Evolutionary conservation across 306 rosid species (phyloP).

Genomic region (Crotalaria pallida): DNA sequence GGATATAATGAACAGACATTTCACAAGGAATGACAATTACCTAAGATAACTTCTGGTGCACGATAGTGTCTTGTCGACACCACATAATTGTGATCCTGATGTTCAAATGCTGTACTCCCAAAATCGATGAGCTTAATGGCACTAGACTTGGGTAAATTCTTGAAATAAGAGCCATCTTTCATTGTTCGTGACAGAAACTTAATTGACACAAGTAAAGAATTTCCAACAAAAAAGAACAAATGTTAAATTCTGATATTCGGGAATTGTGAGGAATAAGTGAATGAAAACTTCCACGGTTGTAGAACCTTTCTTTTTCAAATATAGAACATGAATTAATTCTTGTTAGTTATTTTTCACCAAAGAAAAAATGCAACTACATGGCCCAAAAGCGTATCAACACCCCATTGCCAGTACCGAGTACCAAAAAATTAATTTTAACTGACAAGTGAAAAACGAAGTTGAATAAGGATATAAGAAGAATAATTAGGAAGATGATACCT

Average conservation of each 20-base stretch:
- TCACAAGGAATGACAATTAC: constrained; percentile 31
- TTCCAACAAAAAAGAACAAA: background rate
- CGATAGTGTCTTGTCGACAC: constrained; percentile 87
- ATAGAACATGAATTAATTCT: background rate
- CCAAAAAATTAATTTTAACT: background rate
- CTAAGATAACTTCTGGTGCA: constrained; percentile 80
- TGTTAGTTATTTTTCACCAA: background rate
- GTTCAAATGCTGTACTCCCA: constrained; percentile 78
- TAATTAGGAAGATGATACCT: constrained; percentile 34
- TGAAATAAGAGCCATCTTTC: constrained; percentile 68
- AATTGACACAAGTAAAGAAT: constrained; percentile 17
- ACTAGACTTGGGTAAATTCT: constrained; percentile 73
- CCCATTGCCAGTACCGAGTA: background rate
- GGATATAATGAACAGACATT: background rate
- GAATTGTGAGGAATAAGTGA: background rate
- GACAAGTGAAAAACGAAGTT: background rate
- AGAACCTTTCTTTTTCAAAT: background rate
- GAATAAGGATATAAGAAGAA: background rate
- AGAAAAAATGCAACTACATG: background rate
- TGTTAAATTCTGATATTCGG: constrained; percentile 1
- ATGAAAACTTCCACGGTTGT: background rate
- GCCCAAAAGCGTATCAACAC: background rate
- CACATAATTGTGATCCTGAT: constrained; percentile 74
- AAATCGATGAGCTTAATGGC: constrained; percentile 84
- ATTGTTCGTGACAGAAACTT: constrained; percentile 55